Conservation (phyloP, 1,284 basidiomycete genomes). For the Cronartium ribicola region DNA sequence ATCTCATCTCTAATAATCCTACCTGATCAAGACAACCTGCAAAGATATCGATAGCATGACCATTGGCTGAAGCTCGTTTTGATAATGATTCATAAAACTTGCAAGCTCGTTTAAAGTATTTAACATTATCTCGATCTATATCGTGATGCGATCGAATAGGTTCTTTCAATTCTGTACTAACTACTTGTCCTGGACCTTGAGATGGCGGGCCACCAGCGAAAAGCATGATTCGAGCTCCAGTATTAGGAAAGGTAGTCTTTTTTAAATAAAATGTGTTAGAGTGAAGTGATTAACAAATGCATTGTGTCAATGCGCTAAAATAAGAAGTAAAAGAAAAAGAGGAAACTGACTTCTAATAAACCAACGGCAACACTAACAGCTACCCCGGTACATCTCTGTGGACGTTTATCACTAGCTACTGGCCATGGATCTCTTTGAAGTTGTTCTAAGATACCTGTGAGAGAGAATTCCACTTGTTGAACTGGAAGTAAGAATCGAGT, state of each 20-base stretch:
- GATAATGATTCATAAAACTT: conserved; percentile 97
- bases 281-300: too few relatives aligned
- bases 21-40: conserved; percentile 98
- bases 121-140: conserved; percentile 93
- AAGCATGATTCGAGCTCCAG: conserved; percentile 91
- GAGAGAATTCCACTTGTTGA: conserved; percentile 90
- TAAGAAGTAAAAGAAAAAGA: not conserved
- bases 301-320: not conserved
- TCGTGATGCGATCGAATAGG: conserved; percentile 99
- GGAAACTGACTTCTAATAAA: conserved; percentile 69
- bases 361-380: conserved; percentile 91
- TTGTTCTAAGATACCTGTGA: conserved; percentile 87
- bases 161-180: conserved; percentile 90
- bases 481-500: conserved; percentile 90
- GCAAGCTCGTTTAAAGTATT: conserved; percentile 93
- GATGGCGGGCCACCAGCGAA: conserved; percentile 96
- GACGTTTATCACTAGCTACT: conserved; percentile 87
- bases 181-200: conserved; percentile 95
- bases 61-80: conserved; percentile 89
- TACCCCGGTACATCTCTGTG: conserved; percentile 92
- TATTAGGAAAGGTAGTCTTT: conserved; percentile 87
- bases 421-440: conserved; percentile 94
- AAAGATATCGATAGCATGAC: conserved; percentile 91
- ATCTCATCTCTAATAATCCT: conserved; percentile 96
- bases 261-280: too few relatives aligned